phyloP scores from a whole-genome alignment of 2,329 filamentous ascomycete genomes.

The Fusarium devonianum region DNA sequence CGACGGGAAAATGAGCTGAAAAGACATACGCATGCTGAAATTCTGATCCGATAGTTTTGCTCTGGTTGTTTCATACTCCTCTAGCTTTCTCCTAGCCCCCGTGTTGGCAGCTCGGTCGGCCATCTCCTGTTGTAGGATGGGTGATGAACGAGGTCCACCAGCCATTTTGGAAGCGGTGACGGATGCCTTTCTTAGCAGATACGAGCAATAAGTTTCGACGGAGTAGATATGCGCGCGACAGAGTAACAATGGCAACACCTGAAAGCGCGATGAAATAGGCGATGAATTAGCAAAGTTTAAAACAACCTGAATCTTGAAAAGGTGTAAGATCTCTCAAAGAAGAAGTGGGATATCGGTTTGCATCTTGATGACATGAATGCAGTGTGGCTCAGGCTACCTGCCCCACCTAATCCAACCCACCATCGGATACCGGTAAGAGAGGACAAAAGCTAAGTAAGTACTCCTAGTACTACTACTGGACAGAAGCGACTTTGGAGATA shows the following conservation, averaged over 20 bases:
- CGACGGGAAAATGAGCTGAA: background rate
- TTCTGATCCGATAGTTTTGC: constrained; percentile 52
- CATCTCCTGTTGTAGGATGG: constrained; percentile 33
- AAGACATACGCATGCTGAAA: constrained; percentile 55
- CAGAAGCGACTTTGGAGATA: constrained; percentile 13
- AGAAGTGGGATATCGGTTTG: background rate
- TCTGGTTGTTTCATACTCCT: constrained; percentile 53
- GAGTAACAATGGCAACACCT: background rate
- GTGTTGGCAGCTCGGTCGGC: constrained; percentile 34
- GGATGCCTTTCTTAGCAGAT: background rate
- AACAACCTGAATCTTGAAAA: background rate
- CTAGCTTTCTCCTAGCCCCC: constrained; percentile 50
- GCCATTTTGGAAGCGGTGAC: constrained; percentile 25
- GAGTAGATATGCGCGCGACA: background rate
- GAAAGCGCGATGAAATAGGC: background rate
- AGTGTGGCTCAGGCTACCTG: constrained; percentile 20
- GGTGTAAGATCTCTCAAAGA: background rate
- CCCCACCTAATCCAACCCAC: no score
- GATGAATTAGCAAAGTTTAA: background rate
- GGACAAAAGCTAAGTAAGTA: no score
- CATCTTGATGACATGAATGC: background rate
- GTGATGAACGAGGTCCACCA: constrained; percentile 27
- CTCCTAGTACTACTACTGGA: no score
- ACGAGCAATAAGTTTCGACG: background rate
- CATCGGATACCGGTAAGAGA: no score